phyloP scores from a whole-genome alignment of 768 basidiomycete genomes.

The Boletus pseudopeckii region DNA sequence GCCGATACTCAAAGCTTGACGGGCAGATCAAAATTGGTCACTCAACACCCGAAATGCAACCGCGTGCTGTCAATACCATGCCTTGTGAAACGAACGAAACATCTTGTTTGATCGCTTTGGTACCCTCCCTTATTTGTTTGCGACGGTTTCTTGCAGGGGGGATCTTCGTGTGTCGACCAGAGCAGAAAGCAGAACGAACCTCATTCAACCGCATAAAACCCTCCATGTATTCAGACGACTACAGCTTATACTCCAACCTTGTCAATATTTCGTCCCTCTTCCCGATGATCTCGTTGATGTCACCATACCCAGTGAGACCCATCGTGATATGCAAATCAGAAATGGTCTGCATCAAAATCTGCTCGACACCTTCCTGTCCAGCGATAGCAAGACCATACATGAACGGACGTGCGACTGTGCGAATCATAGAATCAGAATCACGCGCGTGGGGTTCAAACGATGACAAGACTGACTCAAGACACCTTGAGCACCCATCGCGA shows the following conservation, averaged over 20 bases:
- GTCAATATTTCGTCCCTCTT: slow-evolving; percentile 37
- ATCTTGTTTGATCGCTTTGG: too few relatives aligned
- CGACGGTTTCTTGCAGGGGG: background rate
- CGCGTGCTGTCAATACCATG: too few relatives aligned
- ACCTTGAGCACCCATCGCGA: slow-evolving; percentile 82
- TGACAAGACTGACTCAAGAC: slow-evolving; percentile 57
- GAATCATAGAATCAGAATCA: background rate
- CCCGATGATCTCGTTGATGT: slow-evolving; percentile 59
- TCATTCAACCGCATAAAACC: too few relatives aligned
- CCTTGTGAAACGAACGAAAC: too few relatives aligned
- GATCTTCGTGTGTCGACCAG: background rate
- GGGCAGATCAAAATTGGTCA: too few relatives aligned
- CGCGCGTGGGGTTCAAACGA: background rate
- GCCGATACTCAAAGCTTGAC: too few relatives aligned
- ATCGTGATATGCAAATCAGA: slow-evolving; percentile 67
- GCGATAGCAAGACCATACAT: slow-evolving; percentile 69
- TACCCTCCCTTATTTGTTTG: too few relatives aligned
- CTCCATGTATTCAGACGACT: background rate
- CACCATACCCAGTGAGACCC: slow-evolving; percentile 57
- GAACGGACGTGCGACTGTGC: slow-evolving; percentile 66
- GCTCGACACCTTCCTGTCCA: slow-evolving; percentile 72
- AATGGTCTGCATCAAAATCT: slow-evolving; percentile 63
- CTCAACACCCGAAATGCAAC: too few relatives aligned
- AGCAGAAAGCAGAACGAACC: background rate
- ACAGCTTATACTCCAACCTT: slow-evolving; percentile 20